Percentiles rank a stretch among this genome's conserved stretches.
Evolutionary conservation across 371 early-diverging fungal genomes (phyloP).

Genomic region (Mortierella sp.): DNA sequence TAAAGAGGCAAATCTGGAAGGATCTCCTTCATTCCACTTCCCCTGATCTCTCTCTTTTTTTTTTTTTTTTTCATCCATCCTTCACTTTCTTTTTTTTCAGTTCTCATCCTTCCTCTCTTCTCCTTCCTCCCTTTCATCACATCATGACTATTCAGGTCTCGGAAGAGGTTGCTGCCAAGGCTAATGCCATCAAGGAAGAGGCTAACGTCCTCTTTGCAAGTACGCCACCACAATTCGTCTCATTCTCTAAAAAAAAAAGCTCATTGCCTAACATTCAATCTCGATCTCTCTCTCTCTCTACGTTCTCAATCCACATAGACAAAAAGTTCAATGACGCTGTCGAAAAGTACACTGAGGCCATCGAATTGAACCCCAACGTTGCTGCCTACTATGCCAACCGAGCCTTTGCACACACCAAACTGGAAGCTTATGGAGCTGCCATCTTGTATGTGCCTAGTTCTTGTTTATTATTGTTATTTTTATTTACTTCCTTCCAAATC

Average conservation of each 20-base stretch:
- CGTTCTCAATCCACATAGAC: constrained; percentile 41
- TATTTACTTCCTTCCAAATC: not conserved
- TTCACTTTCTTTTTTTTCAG: not conserved
- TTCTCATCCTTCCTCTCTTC: not conserved
- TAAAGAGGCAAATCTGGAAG: not conserved
- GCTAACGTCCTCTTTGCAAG: constrained; percentile 84
- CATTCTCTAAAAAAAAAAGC: not conserved
- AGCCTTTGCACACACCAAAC: constrained; percentile 88
- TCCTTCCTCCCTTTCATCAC: constrained; percentile 3
- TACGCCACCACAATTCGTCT: constrained; percentile 29
- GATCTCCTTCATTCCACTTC: not conserved
- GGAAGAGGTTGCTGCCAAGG: not conserved
- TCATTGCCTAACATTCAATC: not conserved
- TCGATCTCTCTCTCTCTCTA: not conserved
- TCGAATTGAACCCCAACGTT: constrained; percentile 83
- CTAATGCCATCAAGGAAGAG: constrained; percentile 69
- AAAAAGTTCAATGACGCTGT: constrained; percentile 88
- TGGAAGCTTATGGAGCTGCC: constrained; percentile 93
- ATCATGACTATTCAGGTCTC: not conserved
- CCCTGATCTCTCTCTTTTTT: not conserved
- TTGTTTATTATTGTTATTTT: not conserved
- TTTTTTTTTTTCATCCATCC: not conserved
- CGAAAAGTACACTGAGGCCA: constrained; percentile 87
- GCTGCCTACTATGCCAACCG: constrained; percentile 94
- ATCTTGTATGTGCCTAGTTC: constrained; percentile 65